phyloP scores from a whole-genome alignment of 192 early-diverging fungal species.

The Coemansia sp. region DNA sequence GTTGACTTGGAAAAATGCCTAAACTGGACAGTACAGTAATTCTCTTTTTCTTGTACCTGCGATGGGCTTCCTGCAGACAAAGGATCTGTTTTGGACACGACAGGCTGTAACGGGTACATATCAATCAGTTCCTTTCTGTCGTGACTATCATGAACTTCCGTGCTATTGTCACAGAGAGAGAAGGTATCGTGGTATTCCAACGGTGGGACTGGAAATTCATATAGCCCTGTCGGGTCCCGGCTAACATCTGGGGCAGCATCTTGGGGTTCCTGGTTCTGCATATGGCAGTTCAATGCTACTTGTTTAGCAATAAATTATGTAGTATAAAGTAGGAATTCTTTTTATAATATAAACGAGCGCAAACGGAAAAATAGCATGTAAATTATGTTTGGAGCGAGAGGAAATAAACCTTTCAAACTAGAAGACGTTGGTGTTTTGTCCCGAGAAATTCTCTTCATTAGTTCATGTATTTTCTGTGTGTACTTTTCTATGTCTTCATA shows the following conservation, averaged over 20 bases:
- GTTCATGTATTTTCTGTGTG: background rate
- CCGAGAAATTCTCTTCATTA: background rate
- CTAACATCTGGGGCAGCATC: background rate
- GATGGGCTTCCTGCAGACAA: background rate
- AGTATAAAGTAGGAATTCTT: background rate
- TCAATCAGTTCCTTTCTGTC: background rate
- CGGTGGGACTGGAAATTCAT: constrained; percentile 41
- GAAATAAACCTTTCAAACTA: too few relatives aligned
- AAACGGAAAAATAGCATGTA: too few relatives aligned
- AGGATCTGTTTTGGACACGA: background rate
- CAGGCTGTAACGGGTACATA: background rate
- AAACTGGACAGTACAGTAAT: constrained; percentile 7
- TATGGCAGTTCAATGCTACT: background rate
- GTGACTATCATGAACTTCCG: background rate
- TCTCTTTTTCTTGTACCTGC: constrained; percentile 2
- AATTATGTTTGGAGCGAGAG: too few relatives aligned
- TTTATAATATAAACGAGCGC: background rate
- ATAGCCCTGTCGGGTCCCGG: constrained; percentile 14
- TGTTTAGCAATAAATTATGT: background rate
- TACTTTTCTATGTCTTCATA: background rate
- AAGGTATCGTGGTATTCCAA: constrained; percentile 7
- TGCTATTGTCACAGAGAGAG: background rate
- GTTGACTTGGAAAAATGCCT: constrained; percentile 41
- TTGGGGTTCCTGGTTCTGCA: background rate
- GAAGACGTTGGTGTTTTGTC: background rate